Evolutionary conservation across 2,329 filamentous ascomycete species (phyloP).

Genomic region (Metarhizium humberi): DNA sequence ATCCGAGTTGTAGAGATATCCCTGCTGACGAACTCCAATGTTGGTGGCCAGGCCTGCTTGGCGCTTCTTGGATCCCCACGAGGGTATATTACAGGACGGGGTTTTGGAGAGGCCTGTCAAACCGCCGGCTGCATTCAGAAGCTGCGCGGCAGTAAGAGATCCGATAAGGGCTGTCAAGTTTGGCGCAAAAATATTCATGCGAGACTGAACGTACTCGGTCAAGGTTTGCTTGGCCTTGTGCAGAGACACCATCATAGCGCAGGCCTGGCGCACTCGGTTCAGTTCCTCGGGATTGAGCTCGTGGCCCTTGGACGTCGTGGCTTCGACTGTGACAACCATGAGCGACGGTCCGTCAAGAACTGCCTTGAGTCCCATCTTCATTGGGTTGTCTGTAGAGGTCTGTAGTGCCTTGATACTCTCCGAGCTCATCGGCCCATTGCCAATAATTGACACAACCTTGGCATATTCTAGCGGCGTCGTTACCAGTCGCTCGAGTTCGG

Average conservation of each 20-base stretch:
- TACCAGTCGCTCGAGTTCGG: constrained; percentile 82
- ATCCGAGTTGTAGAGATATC: constrained; percentile 85
- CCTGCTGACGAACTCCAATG: constrained; percentile 80
- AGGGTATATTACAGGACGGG: constrained; percentile 84
- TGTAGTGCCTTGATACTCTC: constrained; percentile 74
- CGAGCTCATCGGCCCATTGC: constrained; percentile 79
- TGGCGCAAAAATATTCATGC: constrained; percentile 92
- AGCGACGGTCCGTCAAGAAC: constrained; percentile 82
- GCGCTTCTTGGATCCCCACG: constrained; percentile 83
- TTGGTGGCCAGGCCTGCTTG: constrained; percentile 85
- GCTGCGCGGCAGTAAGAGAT: constrained; percentile 84
- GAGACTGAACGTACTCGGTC: constrained; percentile 90
- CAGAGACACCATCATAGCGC: constrained; percentile 79
- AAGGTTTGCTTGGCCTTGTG: constrained; percentile 80
- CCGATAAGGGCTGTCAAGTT: constrained; percentile 88
- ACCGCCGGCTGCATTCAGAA: constrained; percentile 91
- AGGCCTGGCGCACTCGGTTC: constrained; percentile 63
- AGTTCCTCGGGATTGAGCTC: constrained; percentile 70
- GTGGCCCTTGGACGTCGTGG: constrained; percentile 76
- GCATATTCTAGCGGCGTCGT: constrained; percentile 92
- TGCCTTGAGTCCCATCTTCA: constrained; percentile 65
- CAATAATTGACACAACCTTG: constrained; percentile 86
- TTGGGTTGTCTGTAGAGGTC: constrained; percentile 65
- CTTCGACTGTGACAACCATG: constrained; percentile 94
- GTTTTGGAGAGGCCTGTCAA: constrained; percentile 83